Percentiles rank a stretch among this genome's conserved stretches.
These are phyloP conservation scores for Eucalyptus paniculata DNA, from an alignment of 345 rosid species.

Conservation along the genomic window DNA sequence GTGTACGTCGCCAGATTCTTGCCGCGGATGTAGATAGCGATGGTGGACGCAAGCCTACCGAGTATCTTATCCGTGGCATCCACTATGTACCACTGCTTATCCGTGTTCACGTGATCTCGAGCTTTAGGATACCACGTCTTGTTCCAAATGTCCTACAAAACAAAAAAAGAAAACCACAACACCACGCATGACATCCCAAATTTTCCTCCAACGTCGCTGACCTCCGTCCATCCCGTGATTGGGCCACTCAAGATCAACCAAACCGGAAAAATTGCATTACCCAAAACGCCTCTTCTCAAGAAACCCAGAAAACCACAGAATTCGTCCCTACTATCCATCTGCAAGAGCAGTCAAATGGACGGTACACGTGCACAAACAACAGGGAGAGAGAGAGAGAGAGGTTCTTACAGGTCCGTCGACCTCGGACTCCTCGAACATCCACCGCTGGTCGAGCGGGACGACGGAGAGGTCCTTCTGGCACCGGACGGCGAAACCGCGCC, in stretches of 20 bases:
- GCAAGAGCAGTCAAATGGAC: neutral
- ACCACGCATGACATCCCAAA: neutral
- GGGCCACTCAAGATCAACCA: neutral
- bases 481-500: constrained; percentile 21
- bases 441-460: constrained; percentile 52
- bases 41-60: constrained; percentile 84
- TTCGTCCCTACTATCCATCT: neutral
- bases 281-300: neutral
- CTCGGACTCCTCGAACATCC: constrained; percentile 72
- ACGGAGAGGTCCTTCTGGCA: constrained; percentile 34
- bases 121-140: constrained; percentile 96
- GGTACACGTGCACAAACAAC: neutral
- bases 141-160: constrained; percentile 85
- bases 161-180: neutral
- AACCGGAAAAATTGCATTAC: neutral
- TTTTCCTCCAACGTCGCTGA: neutral
- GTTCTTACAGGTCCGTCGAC: constrained; percentile 47
- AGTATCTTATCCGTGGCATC: constrained; percentile 91
- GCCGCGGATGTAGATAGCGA: constrained; percentile 84
- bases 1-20: constrained; percentile 84
- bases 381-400: neutral
- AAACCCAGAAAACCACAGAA: neutral
- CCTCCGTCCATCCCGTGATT: neutral
- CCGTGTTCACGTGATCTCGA: constrained; percentile 71
- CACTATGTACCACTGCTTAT: constrained; percentile 79